These are phyloP conservation scores for Stachybotrys chartarum DNA, from an alignment of 2,329 filamentous ascomycete genomes.

Conservation along the genomic window DNA sequence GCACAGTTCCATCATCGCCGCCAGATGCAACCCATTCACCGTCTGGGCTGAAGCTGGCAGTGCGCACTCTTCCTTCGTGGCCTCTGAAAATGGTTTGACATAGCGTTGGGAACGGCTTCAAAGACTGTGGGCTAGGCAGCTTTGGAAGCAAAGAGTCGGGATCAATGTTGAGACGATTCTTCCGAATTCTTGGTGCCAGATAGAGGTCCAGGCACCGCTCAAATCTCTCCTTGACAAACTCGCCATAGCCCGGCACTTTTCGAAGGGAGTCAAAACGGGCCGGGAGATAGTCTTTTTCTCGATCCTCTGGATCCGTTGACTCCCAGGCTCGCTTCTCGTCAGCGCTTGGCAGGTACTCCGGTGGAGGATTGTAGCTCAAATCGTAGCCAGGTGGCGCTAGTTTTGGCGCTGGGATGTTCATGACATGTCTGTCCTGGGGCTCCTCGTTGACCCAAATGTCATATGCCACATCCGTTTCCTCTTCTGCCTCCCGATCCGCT, in stretches of 20 bases:
- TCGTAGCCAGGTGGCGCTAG: conserved; percentile 89
- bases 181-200: conserved; percentile 81
- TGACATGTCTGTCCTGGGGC: conserved; percentile 72
- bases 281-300: conserved; percentile 83
- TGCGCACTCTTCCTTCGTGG: conserved; percentile 81
- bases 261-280: conserved; percentile 76
- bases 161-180: conserved; percentile 95
- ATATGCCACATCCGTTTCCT: conserved; percentile 65
- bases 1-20: conserved; percentile 87
- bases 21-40: conserved; percentile 84
- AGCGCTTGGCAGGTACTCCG: conserved; percentile 84
- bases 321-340: conserved; percentile 84
- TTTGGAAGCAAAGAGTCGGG: conserved; percentile 89
- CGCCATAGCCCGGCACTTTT: conserved; percentile 85
- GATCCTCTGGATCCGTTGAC: conserved; percentile 78
- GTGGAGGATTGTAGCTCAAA: conserved; percentile 91
- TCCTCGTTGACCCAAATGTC: conserved; percentile 95
- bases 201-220: conserved; percentile 94
- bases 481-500: conserved; percentile 62
- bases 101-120: conserved; percentile 89
- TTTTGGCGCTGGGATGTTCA: conserved; percentile 95
- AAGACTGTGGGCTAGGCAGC: conserved; percentile 83
- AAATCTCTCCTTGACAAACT: conserved; percentile 91
- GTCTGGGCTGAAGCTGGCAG: conserved; percentile 75
- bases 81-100: conserved; percentile 83